phyloP scores from a whole-genome alignment of 768 basidiomycete genomes.

The Kwoniella botswanensis region DNA sequence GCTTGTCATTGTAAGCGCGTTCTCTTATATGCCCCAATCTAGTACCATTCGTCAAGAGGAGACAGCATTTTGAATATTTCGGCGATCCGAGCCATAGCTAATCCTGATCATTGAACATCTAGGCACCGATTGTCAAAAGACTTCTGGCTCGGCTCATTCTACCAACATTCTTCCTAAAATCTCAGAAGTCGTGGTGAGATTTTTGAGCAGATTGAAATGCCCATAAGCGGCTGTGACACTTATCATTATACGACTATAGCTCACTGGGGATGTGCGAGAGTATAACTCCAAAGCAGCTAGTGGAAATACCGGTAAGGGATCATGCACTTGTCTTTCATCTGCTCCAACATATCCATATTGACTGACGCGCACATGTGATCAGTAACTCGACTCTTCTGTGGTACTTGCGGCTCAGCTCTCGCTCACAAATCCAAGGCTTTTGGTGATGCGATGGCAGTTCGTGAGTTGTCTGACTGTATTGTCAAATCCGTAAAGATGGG shows the following conservation, averaged over 20 bases:
- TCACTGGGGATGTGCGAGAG: slow-evolving; percentile 35
- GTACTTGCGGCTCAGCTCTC: slow-evolving; percentile 41
- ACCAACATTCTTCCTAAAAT: slow-evolving; percentile 39
- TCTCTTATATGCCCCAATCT: not conserved
- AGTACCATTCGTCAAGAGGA: not conserved
- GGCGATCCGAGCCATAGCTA: not conserved
- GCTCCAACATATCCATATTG: too few species aligned
- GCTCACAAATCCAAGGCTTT: slow-evolving; percentile 46
- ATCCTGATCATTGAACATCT: not conserved
- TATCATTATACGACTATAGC: not conserved
- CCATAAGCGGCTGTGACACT: too few species aligned
- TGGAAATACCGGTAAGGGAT: slow-evolving; percentile 46
- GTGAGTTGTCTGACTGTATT: slow-evolving; percentile 9
- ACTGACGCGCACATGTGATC: not conserved
- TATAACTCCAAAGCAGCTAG: slow-evolving; percentile 38
- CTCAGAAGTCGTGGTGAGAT: slow-evolving; percentile 33
- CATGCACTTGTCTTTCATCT: not conserved
- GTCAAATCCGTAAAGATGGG: slow-evolving; percentile 7
- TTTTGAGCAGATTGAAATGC: too few species aligned
- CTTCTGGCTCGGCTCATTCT: slow-evolving; percentile 38
- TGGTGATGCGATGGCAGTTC: slow-evolving; percentile 42
- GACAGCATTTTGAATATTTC: not conserved
- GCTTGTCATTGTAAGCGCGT: slow-evolving; percentile 42
- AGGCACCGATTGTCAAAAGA: slow-evolving; percentile 41
- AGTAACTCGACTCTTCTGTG: slow-evolving; percentile 45